Evolutionary conservation across 129 eudicot genomes (phyloP).

Genomic region (Flaveria robusta): DNA sequence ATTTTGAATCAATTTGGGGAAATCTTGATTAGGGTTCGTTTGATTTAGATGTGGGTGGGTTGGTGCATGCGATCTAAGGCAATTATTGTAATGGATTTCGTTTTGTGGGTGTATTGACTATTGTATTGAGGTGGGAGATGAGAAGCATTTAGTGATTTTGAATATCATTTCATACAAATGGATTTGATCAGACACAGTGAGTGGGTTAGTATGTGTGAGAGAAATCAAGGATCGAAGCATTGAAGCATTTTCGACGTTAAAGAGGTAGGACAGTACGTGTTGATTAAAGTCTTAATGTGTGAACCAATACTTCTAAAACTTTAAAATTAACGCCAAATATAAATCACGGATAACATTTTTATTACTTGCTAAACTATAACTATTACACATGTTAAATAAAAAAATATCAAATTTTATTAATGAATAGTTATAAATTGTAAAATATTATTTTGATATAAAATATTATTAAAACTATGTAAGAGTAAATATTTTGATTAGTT

Average conservation of each 20-base stretch:
- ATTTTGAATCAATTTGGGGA: constrained; percentile 16
- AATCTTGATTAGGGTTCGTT: constrained; percentile 18
- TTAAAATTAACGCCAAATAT: background rate
- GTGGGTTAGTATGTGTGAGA: constrained; percentile 29
- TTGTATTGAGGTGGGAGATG: background rate
- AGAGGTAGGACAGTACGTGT: constrained; percentile 64
- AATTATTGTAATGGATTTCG: background rate
- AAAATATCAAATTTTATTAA: too few species aligned
- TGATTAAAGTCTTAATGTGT: constrained; percentile 20
- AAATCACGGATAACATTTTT: too few species aligned
- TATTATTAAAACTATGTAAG: too few species aligned
- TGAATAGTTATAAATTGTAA: too few species aligned
- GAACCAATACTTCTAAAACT: background rate
- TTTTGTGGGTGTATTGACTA: constrained; percentile 5
- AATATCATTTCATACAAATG: background rate
- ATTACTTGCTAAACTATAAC: too few species aligned
- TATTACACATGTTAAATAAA: too few species aligned
- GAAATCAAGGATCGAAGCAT: constrained; percentile 36
- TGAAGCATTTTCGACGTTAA: constrained; percentile 71
- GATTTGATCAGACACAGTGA: constrained; percentile 15
- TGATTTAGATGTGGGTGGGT: constrained; percentile 12
- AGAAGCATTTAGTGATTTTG: background rate
- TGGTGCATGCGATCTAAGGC: background rate
- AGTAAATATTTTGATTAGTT: too few species aligned
- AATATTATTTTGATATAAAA: too few species aligned